Percentiles rank a stretch among this genome's conserved stretches.
phyloP scores from a whole-genome alignment of 2,329 filamentous ascomycete species.

The Verticillium longisporum region DNA sequence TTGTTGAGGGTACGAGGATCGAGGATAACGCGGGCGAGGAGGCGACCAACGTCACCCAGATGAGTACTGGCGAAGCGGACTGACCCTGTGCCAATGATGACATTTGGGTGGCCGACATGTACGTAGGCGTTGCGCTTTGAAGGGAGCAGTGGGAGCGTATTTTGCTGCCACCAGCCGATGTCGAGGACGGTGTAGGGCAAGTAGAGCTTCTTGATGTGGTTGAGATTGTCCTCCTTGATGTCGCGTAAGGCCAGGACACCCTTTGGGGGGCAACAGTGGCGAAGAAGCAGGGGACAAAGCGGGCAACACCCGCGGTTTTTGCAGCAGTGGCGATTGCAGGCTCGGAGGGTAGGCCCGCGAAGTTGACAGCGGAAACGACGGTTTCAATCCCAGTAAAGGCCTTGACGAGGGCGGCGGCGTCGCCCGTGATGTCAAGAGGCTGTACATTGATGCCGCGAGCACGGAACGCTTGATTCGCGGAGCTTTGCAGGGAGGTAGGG shows the following conservation, averaged over 20 bases:
- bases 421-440: conserved; percentile 31
- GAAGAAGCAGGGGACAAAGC: conserved; percentile 46
- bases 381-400: conserved; percentile 20
- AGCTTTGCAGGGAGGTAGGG: conserved; percentile 36
- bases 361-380: conserved; percentile 33
- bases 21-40: conserved; percentile 40
- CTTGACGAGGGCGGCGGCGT: conserved; percentile 10
- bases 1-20: conserved; percentile 48
- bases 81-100: conserved; percentile 38
- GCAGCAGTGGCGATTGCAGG: conserved; percentile 38
- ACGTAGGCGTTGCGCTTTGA: conserved; percentile 32
- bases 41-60: conserved; percentile 42
- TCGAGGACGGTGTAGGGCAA: conserved; percentile 51
- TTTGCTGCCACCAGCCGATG: conserved; percentile 51
- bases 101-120: conserved; percentile 23
- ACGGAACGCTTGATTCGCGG: conserved; percentile 29
- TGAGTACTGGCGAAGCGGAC: conserved; percentile 36
- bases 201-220: conserved; percentile 36
- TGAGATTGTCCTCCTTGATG: conserved; percentile 40
- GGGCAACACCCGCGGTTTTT: conserved; percentile 38
- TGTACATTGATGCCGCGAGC: conserved; percentile 35
- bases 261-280: conserved; percentile 29
- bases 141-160: conserved; percentile 21
- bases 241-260: conserved; percentile 20
- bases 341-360: conserved; percentile 28